Base-by-base conservation (phyloP, 352 stramenopile species). In the Albugo laibachii region DNA sequence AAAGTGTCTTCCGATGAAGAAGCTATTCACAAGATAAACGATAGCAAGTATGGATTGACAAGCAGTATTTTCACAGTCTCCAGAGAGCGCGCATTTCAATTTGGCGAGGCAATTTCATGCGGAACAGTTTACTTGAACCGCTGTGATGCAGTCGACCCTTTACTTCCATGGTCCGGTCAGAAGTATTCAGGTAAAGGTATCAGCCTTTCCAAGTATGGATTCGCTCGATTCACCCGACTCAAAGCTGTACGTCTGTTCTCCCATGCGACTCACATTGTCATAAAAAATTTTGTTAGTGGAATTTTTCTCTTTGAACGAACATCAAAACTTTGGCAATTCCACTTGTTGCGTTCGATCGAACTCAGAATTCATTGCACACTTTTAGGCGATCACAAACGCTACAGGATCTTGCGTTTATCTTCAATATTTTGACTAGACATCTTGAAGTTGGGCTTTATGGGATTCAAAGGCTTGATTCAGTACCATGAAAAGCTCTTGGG, bases 41-140 rank as follows among this genome's bases (percentile, higher is more conserved):
- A 80, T 40, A 83, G 69, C 49, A 63, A 76, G 50, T 92, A 74
- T 55, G 79, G 79, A 11, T 57, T 92, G 49, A 88, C 79, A 19
- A 63, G 69, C 2, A 70, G 72, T 4, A 62, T 92, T 42, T 92
- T 87, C 48, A 75, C 76, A 6, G 62, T 52, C 13, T 57, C 78
- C 51, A 62, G 68, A 39, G 66, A 76, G 11, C 67, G 64, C 15
- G 78, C 73, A 6, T 58, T 78, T 54, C 44, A 52, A 31, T 38
- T 87, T 21, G 73, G 67, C 13, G 57, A 56, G 19, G 56, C 76
- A 48, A 65, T 88, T 16, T 81, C 72, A 41, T 69, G 64, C 41
- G 78, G 78, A 41, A 89, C 75, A 5, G 65, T 88, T 37, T 91
- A 73, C 58, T 83, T 85, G 73, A 92, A 92, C 61, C 71, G 79